A percentile compares a stretch with the other conserved stretches of the same genome.
Evolutionary conservation across 2,329 filamentous ascomycete genomes (phyloP).

Genomic region (Daldinia sp.): DNA sequence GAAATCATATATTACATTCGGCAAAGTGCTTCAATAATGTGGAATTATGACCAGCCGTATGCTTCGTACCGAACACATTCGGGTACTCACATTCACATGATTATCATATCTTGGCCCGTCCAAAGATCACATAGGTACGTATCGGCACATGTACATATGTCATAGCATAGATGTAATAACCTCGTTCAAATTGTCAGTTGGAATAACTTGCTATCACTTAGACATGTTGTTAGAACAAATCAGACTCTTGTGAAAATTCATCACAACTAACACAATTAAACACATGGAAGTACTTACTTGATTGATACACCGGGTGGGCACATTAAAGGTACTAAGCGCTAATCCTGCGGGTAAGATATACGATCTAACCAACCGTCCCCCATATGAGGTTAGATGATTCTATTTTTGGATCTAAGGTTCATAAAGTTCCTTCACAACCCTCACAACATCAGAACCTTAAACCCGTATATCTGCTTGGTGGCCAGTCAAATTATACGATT

Average conservation of each 20-base stretch:
- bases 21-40: not conserved
- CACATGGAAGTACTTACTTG: not conserved
- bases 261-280: not conserved
- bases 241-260: not conserved
- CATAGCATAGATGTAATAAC: not conserved
- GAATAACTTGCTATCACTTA: slow-evolving; percentile 26
- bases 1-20: slow-evolving; percentile 1
- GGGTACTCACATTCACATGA: not conserved
- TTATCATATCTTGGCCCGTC: not conserved
- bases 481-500: slow-evolving; percentile 9
- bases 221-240: not conserved
- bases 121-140: not conserved
- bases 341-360: slow-evolving; percentile 33
- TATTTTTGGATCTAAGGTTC: slow-evolving; percentile 35
- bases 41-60: slow-evolving; percentile 1
- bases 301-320: slow-evolving; percentile 9
- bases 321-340: slow-evolving; percentile 16
- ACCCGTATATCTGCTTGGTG: slow-evolving; percentile 9
- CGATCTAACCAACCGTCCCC: slow-evolving; percentile 37
- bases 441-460: slow-evolving; percentile 25
- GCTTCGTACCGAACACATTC: not conserved
- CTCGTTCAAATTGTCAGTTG: not conserved
- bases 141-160: not conserved
- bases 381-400: slow-evolving; percentile 23
- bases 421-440: not conserved